Base-by-base conservation (phyloP, 768 basidiomycete species). In the Arthromyces matolae region DNA sequence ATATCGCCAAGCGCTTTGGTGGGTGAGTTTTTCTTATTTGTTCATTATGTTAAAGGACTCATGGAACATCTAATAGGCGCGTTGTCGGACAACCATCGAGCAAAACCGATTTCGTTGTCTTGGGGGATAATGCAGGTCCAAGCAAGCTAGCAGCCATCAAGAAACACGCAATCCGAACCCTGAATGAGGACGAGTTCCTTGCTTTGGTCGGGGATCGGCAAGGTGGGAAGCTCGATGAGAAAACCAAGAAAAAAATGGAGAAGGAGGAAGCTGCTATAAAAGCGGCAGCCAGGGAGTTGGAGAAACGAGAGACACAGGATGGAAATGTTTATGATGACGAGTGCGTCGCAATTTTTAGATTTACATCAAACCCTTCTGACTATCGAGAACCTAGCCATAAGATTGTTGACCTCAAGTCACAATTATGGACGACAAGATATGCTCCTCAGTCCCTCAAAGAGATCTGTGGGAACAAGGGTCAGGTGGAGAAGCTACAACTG, bases 361-460 rank as follows among this genome's bases (percentile, higher is more conserved):
- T 27, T 20, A 42, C 7, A 33, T 50, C 0, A 31, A 51, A 3
- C 16, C 25, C 36, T 6, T 5, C 7, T 24, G 8, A 44, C 22
- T 9, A 5, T 23, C 23, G 8, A 13, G 20, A 24, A 37, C 4
- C 12, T 55, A 64, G 66, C 19, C 50, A 61, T 36, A 71, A 72
- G 60, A 28, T 49, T 24, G 43, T 67, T 1, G 76, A 82, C 54
- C 67, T 73, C 3, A 71, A 71, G 1, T 74, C 77, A 3, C 92
- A 95, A 62, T 73, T 98, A 1, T 98, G 96, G 96, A 97, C 96
- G 31, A 86, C 85, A 25, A 83, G 93, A 8, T 99, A 99, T 62
- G 95, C 96, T 0, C 96, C 96, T 1, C 81, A 84, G 53, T 77
- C 75, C 2, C 54, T 93, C 47, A 93, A 89, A 57, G 93, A 99